Evolutionary conservation across 129 eudicot species (phyloP).

Genomic region (Escallonia herrerae): DNA sequence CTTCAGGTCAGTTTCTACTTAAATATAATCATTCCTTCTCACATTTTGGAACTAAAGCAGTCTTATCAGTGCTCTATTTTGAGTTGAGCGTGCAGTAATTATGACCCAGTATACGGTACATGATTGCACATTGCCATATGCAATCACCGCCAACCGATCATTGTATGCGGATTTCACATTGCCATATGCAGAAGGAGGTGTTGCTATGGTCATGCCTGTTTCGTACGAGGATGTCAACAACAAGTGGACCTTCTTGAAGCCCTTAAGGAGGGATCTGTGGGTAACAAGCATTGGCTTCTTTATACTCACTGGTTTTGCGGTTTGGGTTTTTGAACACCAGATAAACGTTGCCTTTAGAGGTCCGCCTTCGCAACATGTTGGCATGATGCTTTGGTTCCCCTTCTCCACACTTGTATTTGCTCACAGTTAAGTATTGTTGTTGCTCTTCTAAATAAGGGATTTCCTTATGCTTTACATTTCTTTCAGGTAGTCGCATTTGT

Average conservation of each 20-base stretch:
- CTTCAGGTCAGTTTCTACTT: constrained; percentile 19
- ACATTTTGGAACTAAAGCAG: neutral
- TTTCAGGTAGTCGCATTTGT: neutral
- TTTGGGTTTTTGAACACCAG: constrained; percentile 30
- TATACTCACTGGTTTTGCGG: constrained; percentile 16
- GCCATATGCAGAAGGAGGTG: constrained; percentile 31
- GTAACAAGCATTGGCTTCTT: constrained; percentile 22
- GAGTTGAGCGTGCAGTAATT: no score
- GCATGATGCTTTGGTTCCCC: constrained; percentile 18
- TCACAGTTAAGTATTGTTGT: constrained; percentile 15
- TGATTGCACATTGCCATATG: constrained; percentile 19
- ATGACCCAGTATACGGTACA: no score
- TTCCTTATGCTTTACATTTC: no score
- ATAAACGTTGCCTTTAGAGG: constrained; percentile 5
- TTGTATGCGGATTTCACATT: constrained; percentile 28
- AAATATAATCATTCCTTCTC: no score
- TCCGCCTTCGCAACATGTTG: constrained; percentile 13
- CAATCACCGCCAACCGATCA: constrained; percentile 19
- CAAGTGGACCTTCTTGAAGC: constrained; percentile 18
- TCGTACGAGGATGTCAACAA: constrained; percentile 6
- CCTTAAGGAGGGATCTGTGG: constrained; percentile 30
- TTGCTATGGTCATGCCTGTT: constrained; percentile 13
- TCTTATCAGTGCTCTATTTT: neutral
- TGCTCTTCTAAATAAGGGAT: neutral
- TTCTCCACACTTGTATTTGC: constrained; percentile 21